Percentiles rank a stretch among this genome's conserved stretches.
Conservation (phyloP, 768 basidiomycete species). For the Boletellus ananiceps region DNA sequence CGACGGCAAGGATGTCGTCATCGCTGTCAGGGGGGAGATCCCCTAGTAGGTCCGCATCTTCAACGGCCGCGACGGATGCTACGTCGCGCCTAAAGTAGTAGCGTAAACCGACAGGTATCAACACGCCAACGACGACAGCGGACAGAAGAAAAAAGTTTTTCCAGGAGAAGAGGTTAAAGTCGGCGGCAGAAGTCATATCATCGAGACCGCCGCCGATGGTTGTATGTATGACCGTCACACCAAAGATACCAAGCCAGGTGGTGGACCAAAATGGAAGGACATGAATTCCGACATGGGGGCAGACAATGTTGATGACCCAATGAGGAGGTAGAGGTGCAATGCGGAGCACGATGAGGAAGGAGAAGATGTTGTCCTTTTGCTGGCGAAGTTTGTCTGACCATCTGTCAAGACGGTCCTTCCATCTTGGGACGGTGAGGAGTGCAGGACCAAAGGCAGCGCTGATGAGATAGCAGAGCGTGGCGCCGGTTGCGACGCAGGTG, state of each 20-base stretch:
- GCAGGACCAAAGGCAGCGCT: slow-evolving; percentile 92
- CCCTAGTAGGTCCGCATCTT: slow-evolving; percentile 33
- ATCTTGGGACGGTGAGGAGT: slow-evolving; percentile 79
- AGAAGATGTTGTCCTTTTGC: slow-evolving; percentile 81
- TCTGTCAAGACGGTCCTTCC: slow-evolving; percentile 74
- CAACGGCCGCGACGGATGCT: slow-evolving; percentile 34
- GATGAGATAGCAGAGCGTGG: slow-evolving; percentile 88
- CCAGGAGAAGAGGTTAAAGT: slow-evolving; percentile 93
- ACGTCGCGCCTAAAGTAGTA: slow-evolving; percentile 74
- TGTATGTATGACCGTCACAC: slow-evolving; percentile 90
- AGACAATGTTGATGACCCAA: slow-evolving; percentile 92
- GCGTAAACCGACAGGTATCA: slow-evolving; percentile 87
- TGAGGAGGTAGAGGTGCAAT: slow-evolving; percentile 94
- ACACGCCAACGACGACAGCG: slow-evolving; percentile 84
- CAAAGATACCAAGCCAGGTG: slow-evolving; percentile 87
- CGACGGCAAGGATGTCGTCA: slow-evolving; percentile 53
- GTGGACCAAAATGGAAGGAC: slow-evolving; percentile 84
- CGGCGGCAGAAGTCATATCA: slow-evolving; percentile 89
- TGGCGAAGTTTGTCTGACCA: slow-evolving; percentile 76
- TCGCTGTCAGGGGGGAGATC: slow-evolving; percentile 33
- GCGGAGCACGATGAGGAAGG: slow-evolving; percentile 90
- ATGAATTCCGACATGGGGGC: slow-evolving; percentile 88
- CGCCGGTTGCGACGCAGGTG: slow-evolving; percentile 86
- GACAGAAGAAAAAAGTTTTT: slow-evolving; percentile 82
- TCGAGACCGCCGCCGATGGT: slow-evolving; percentile 92